Conservation (phyloP, 208 protist species). For the Trypanosoma rangeli region DNA sequence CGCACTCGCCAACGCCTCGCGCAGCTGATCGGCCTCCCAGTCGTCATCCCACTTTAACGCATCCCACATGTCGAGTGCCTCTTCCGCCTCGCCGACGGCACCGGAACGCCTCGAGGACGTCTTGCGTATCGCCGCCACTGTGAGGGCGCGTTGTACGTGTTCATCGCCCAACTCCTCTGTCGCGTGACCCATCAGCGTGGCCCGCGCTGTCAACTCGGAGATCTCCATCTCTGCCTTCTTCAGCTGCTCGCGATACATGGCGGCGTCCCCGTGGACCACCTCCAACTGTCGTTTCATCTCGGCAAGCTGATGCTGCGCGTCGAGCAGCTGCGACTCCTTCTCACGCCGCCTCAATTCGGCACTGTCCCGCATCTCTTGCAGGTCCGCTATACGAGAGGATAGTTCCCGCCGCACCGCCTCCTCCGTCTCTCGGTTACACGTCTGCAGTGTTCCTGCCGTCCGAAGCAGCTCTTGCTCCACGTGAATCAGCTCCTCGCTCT, state of each 20-base stretch:
- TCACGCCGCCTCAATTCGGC: constrained; percentile 62
- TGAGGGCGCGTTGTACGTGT: constrained; percentile 63
- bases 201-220: constrained; percentile 30
- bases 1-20: constrained; percentile 75
- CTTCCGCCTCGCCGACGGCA: constrained; percentile 15
- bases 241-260: constrained; percentile 51
- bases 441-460: constrained; percentile 56
- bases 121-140: constrained; percentile 63
- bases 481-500: constrained; percentile 53
- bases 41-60: constrained; percentile 69
- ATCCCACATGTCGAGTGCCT: constrained; percentile 68
- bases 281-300: constrained; percentile 51
- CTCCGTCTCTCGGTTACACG: constrained; percentile 81
- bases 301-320: constrained; percentile 43
- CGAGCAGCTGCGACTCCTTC: constrained; percentile 52
- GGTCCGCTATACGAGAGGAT: constrained; percentile 54
- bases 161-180: constrained; percentile 62
- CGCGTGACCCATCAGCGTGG: constrained; percentile 39
- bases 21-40: constrained; percentile 77
- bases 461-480: constrained; percentile 72
- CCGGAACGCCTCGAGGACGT: not conserved
- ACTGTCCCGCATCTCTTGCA: constrained; percentile 71
- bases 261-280: constrained; percentile 39
- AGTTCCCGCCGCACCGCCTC: constrained; percentile 74
- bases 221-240: constrained; percentile 57